Base-by-base conservation (phyloP, 2,329 filamentous ascomycete genomes). In the Lasiodiplodia sp. region DNA sequence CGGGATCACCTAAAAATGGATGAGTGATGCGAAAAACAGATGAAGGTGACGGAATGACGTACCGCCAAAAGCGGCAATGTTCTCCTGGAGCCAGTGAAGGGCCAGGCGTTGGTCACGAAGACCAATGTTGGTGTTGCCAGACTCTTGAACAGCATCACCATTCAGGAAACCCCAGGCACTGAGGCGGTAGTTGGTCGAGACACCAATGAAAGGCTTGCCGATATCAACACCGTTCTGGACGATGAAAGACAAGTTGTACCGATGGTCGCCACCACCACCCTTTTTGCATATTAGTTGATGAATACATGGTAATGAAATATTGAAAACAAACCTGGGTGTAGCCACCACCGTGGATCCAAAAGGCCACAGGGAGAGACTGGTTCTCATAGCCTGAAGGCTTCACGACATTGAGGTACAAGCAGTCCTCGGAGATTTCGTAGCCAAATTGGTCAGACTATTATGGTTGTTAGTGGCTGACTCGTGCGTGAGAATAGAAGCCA, bases 151-250 rank as follows among this genome's bases (percentile, higher is more conserved):
- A 49, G 86, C 72, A 11, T 77, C 77, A n/a, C 85, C 88, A 11
- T 87, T 85, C 34, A 92, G 78, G 78, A 95, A 93, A 0, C 92
- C 92, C 74, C 93, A 85, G 5, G 87, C 86, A 2, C 88, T 88
- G 60, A 92, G 83, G 11, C 91, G 85, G 63, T 80, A 80, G 68
- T 80, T 80, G 71, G 78, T 79, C 23, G 76, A 78, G 11, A 76
- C 73, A 8, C 72, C 78, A 60, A 80, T 74, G 37, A 80, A 77
- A 2, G 77, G 77, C 44, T 78, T 73, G 10, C 77, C 77, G 44
- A 79, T 75, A 16, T 77, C 76, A n/a, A 78, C 76, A 63, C 74
- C 76, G 11, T 83, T 80, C 65, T 84, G 75, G 7, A 91, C 86
- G 57, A 90, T 84, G 69, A 85, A 87, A 16, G 85, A 86, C 69